These are phyloP conservation scores for Podaxis sp. DNA, from an alignment of 768 basidiomycete species.

Conservation along the genomic window DNA sequence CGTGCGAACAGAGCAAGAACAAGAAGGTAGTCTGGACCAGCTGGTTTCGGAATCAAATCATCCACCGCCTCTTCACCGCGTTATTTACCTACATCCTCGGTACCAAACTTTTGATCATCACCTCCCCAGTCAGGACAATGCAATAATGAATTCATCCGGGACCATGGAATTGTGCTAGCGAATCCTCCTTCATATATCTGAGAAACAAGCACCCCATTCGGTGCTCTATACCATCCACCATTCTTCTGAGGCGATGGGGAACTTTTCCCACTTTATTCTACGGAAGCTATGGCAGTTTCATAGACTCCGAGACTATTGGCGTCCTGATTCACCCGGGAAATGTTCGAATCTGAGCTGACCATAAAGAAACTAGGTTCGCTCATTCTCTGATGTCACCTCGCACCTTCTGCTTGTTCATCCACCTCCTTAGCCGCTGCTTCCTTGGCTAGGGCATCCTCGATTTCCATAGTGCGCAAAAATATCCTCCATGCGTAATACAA, in stretches of 20 bases:
- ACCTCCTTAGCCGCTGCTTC: not conserved
- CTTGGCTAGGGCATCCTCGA: not conserved
- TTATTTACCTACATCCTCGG: conserved; percentile 23
- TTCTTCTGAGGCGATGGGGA: not conserved
- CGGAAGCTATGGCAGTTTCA: not conserved
- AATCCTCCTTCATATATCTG: no score
- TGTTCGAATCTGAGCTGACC: not conserved
- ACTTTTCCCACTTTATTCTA: not conserved
- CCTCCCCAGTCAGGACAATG: no score
- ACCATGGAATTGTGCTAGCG: not conserved
- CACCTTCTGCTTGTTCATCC: not conserved
- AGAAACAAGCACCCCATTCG: no score
- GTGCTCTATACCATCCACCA: not conserved
- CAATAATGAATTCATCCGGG: not conserved
- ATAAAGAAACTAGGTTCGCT: not conserved
- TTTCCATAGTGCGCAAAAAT: conserved; percentile 22
- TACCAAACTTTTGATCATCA: not conserved
- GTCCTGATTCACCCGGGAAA: not conserved
- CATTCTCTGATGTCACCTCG: not conserved
- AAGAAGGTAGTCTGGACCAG: not conserved
- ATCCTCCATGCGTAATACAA: conserved; percentile 35
- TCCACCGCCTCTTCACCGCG: conserved; percentile 27
- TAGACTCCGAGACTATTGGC: not conserved
- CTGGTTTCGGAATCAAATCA: conserved; percentile 4
- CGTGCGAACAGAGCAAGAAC: conserved; percentile 8